Conservation (phyloP, 2,329 filamentous ascomycete genomes). For the Conoideocrella luteorostrata region DNA sequence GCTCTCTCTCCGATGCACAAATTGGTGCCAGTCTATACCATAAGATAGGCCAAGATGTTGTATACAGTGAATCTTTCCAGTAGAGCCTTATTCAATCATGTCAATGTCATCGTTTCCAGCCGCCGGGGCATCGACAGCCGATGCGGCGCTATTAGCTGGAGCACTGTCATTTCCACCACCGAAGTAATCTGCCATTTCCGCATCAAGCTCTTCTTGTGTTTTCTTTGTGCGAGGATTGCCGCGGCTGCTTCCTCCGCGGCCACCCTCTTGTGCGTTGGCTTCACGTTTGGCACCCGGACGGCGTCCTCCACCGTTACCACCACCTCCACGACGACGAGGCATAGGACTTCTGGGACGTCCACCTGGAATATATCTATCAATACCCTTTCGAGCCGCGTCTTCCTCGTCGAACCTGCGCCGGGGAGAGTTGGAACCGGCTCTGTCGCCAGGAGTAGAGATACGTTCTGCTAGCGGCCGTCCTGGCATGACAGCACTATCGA, state of each 20-base stretch:
- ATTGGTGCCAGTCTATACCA: background rate
- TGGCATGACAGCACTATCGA: constrained; percentile 49
- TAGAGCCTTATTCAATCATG: constrained; percentile 55
- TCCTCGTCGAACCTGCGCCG: constrained; percentile 41
- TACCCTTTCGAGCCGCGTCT: constrained; percentile 57
- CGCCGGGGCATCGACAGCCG: constrained; percentile 21
- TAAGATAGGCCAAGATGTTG: background rate
- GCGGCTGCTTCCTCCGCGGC: constrained; percentile 27
- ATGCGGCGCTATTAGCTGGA: constrained; percentile 21
- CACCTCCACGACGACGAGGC: constrained; percentile 44
- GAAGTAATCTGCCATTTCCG: constrained; percentile 97
- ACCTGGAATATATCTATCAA: constrained; percentile 75
- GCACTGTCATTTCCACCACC: constrained; percentile 37
- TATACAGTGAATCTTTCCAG: background rate
- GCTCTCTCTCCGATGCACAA: no score
- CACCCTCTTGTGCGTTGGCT: constrained; percentile 24
- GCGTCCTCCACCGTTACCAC: constrained; percentile 45
- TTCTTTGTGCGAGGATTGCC: constrained; percentile 61
- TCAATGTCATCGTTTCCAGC: constrained; percentile 52
- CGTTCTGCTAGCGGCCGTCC: constrained; percentile 54
- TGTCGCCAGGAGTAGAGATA: constrained; percentile 46
- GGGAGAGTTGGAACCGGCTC: constrained; percentile 59
- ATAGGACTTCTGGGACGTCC: constrained; percentile 52
- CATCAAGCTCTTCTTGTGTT: constrained; percentile 86
- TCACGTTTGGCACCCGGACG: constrained; percentile 45